These are phyloP conservation scores for Ramularia collo-cygni DNA, from an alignment of 2,329 filamentous ascomycete species.

Conservation along the genomic window DNA sequence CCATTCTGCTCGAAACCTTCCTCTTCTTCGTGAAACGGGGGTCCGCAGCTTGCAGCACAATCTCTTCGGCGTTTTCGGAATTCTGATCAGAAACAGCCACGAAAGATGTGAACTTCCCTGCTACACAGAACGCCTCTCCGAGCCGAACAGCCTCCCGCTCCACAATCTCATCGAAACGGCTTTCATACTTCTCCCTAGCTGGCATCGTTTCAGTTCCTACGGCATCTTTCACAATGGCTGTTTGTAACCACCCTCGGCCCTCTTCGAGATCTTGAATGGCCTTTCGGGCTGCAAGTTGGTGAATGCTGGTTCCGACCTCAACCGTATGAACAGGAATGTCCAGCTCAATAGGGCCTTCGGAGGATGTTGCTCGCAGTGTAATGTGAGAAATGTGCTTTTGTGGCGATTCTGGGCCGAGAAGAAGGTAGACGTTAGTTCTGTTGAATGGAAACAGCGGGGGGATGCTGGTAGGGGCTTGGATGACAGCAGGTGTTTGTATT, in stretches of 20 bases:
- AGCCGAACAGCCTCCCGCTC: constrained; percentile 60
- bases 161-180: constrained; percentile 53
- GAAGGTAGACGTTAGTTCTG: constrained; percentile 58
- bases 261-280: constrained; percentile 64
- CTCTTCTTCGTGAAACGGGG: too few species aligned
- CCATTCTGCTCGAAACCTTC: too few species aligned
- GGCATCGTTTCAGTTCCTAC: neutral
- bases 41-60: too few species aligned
- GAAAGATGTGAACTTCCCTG: constrained; percentile 65
- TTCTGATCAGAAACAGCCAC: constrained; percentile 49
- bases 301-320: constrained; percentile 38
- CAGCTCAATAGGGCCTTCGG: constrained; percentile 54
- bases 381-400: constrained; percentile 48
- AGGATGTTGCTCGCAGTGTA: constrained; percentile 51
- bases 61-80: neutral
- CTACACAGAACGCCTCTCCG: constrained; percentile 60
- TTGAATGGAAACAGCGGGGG: constrained; percentile 61
- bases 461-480: constrained; percentile 59
- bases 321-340: constrained; percentile 55
- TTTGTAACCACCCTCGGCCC: constrained; percentile 57
- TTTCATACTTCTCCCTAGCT: constrained; percentile 43
- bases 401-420: constrained; percentile 49
- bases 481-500: constrained; percentile 47
- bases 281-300: constrained; percentile 64
- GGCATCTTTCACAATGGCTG: constrained; percentile 36